Percentiles rank a stretch among this genome's conserved stretches.
phyloP scores from a whole-genome alignment of 805 yeast genomes.

The Starmerella davenportii region DNA sequence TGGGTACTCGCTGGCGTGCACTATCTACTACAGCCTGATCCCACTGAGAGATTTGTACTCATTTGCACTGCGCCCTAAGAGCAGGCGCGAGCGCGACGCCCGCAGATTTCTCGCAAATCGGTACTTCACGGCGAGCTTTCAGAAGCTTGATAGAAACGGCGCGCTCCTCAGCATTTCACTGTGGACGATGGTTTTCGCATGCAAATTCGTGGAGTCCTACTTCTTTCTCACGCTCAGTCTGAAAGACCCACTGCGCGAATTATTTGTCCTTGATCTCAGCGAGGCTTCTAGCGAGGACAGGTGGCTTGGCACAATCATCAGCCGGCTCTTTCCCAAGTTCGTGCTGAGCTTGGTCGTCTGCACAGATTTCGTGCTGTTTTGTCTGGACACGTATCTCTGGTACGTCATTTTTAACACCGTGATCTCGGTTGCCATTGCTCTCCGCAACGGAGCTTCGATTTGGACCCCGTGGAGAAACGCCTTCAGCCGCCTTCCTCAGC shows the following conservation, averaged over 20 bases:
- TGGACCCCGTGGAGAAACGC: constrained; percentile 84
- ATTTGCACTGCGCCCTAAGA: not conserved
- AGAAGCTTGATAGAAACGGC: constrained; percentile 34
- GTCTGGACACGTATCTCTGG: constrained; percentile 73
- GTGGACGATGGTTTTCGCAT: constrained; percentile 49
- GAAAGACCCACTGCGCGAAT: constrained; percentile 54
- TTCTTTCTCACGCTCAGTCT: constrained; percentile 57
- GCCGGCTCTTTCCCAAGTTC: constrained; percentile 39
- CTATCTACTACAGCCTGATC: constrained; percentile 39
- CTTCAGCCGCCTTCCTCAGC: constrained; percentile 55
- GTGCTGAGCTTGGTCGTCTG: constrained; percentile 35
- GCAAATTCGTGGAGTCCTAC: constrained; percentile 61
- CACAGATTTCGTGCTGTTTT: constrained; percentile 52
- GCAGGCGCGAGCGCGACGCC: constrained; percentile 6
- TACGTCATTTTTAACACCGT: constrained; percentile 63
- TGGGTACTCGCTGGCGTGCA: constrained; percentile 34
- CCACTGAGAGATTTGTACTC: constrained; percentile 41
- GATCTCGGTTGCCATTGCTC: constrained; percentile 53
- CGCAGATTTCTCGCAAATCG: constrained; percentile 31
- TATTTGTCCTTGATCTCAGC: constrained; percentile 36
- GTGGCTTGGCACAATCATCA: constrained; percentile 32
- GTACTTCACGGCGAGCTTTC: constrained; percentile 43
- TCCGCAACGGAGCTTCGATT: constrained; percentile 59
- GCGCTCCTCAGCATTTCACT: constrained; percentile 46
- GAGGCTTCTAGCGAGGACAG: constrained; percentile 44